Evolutionary conservation across 2,329 filamentous ascomycete genomes (phyloP).

Genomic region (Aureobasidium sp.): DNA sequence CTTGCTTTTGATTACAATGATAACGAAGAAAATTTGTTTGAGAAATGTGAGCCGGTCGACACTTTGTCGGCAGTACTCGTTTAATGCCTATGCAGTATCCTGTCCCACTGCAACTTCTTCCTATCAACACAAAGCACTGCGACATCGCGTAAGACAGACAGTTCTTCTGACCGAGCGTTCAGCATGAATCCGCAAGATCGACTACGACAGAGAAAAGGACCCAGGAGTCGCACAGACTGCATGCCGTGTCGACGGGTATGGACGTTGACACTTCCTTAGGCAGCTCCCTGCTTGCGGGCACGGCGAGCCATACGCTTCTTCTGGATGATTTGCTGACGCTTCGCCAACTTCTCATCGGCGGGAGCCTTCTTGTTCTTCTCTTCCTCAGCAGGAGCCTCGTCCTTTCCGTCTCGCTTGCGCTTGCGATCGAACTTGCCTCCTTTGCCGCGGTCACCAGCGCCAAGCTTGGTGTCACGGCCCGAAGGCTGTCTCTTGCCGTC

Average conservation of each 20-base stretch:
- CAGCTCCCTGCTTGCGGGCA: slow-evolving; percentile 33
- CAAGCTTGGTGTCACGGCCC: slow-evolving; percentile 10
- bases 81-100: not conserved
- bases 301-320: slow-evolving; percentile 72
- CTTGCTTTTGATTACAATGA: not conserved
- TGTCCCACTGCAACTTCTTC: slow-evolving; percentile 1
- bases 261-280: slow-evolving; percentile 1
- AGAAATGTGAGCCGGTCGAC: not conserved
- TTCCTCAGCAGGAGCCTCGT: slow-evolving; percentile 18
- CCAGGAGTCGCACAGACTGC: not conserved
- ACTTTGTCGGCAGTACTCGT: not conserved
- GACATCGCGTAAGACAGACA: not conserved
- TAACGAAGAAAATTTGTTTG: not conserved
- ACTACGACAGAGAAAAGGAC: not conserved
- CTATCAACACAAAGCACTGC: not conserved
- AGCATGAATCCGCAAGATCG: not conserved
- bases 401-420: slow-evolving; percentile 32
- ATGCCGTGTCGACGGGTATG: slow-evolving; percentile 9
- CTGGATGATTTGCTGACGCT: slow-evolving; percentile 71
- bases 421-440: slow-evolving; percentile 28
- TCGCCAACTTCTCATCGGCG: slow-evolving; percentile 49
- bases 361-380: slow-evolving; percentile 28
- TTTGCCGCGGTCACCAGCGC: slow-evolving; percentile 17
- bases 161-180: not conserved
- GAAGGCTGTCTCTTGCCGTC: not conserved